These are phyloP conservation scores for Durotheca rogersii DNA, from an alignment of 495 filamentous ascomycete genomes.

Conservation along the genomic window DNA sequence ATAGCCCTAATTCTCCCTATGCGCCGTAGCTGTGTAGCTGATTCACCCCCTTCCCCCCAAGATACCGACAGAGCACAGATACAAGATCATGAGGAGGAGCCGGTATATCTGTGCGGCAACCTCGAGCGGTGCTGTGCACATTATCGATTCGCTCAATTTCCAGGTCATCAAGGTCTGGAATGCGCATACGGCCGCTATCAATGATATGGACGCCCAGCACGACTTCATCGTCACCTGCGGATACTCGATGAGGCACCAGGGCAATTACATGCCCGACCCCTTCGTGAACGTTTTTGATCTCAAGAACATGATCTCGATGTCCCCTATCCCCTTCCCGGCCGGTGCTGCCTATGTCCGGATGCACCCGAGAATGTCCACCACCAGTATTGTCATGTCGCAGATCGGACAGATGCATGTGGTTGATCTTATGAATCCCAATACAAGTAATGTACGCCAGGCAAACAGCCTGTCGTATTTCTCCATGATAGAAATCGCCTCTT, in stretches of 20 bases:
- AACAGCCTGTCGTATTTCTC: slow-evolving; percentile 63
- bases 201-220: slow-evolving; percentile 92
- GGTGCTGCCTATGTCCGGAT: slow-evolving; percentile 91
- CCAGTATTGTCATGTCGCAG: slow-evolving; percentile 85
- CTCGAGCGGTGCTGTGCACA: slow-evolving; percentile 75
- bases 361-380: slow-evolving; percentile 92
- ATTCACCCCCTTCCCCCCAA: slow-evolving; percentile 39
- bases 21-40: slow-evolving; percentile 11
- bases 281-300: slow-evolving; percentile 93
- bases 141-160: slow-evolving; percentile 77
- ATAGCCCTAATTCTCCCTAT: slow-evolving; percentile 7
- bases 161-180: slow-evolving; percentile 81
- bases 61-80: slow-evolving; percentile 70
- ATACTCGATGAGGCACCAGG: slow-evolving; percentile 67
- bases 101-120: slow-evolving; percentile 92
- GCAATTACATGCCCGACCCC: slow-evolving; percentile 71
- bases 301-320: slow-evolving; percentile 77
- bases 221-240: slow-evolving; percentile 94
- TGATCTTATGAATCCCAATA: slow-evolving; percentile 91
- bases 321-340: slow-evolving; percentile 87
- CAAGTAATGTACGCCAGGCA: slow-evolving; percentile 84
- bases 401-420: slow-evolving; percentile 90
- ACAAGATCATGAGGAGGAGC: slow-evolving; percentile 86
- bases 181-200: slow-evolving; percentile 78
- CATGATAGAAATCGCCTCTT: slow-evolving; percentile 86